These are phyloP conservation scores for Candida khao-thaluensis DNA, from an alignment of 805 yeast species.

Conservation along the genomic window DNA sequence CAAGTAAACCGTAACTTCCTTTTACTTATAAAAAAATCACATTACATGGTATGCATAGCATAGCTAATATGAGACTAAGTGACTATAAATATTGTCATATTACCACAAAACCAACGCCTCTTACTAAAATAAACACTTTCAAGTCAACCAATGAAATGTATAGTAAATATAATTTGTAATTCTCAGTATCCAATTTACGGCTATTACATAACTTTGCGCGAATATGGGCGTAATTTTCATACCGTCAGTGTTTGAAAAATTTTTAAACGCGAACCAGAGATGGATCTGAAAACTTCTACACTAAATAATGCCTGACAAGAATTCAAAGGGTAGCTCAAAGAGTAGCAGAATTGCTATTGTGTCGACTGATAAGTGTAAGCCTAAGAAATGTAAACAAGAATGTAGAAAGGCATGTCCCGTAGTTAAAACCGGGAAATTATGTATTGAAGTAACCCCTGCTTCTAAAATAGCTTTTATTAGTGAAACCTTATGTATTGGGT, in stretches of 20 bases:
- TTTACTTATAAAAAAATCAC: too few species aligned
- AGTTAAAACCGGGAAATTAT: slow-evolving; percentile 93
- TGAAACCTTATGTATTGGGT: slow-evolving; percentile 93
- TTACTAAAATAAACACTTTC: too few species aligned
- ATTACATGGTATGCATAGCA: too few species aligned
- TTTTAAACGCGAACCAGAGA: too few species aligned
- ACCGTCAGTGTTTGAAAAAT: slow-evolving; percentile 2
- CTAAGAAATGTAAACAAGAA: slow-evolving; percentile 97
- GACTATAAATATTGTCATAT: too few species aligned
- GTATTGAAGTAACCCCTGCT: slow-evolving; percentile 93
- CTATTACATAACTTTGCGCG: too few species aligned
- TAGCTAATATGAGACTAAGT: too few species aligned
- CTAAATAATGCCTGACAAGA: slow-evolving; percentile 39
- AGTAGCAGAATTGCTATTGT: slow-evolving; percentile 91
- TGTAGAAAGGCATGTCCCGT: slow-evolving; percentile 97
- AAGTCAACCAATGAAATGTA: background rate
- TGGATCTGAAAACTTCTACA: too few species aligned
- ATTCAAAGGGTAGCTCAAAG: slow-evolving; percentile 29
- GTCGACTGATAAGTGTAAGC: slow-evolving; percentile 91
- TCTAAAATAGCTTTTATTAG: slow-evolving; percentile 93
- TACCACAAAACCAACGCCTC: too few species aligned
- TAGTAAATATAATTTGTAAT: slow-evolving; percentile 4
- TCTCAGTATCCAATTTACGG: too few species aligned
- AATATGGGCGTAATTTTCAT: slow-evolving; percentile 8
- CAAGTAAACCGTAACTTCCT: too few species aligned